Evolutionary conservation across 768 basidiomycete genomes (phyloP).

Genomic region (Lactarius sanguifluus): DNA sequence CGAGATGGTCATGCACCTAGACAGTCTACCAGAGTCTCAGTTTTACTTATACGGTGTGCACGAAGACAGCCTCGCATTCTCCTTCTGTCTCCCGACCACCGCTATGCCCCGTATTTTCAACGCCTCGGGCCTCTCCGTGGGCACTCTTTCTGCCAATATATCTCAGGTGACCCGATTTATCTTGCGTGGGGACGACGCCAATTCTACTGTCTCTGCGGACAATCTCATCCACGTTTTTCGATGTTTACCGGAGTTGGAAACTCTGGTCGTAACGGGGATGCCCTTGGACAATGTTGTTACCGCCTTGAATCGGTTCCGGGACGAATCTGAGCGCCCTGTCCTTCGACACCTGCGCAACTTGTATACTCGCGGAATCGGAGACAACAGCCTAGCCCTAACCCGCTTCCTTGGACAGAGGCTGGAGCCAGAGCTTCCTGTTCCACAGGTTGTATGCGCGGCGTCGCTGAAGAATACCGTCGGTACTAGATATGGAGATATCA

Average conservation of each 20-base stretch:
- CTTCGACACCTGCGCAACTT: slow-evolving; percentile 17
- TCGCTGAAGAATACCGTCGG: slow-evolving; percentile 16
- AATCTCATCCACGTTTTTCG: slow-evolving; percentile 21
- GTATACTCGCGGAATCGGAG: slow-evolving; percentile 22
- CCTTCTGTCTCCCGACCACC: slow-evolving; percentile 22
- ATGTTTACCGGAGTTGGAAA: slow-evolving; percentile 24
- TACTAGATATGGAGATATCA: slow-evolving; percentile 22
- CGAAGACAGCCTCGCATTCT: slow-evolving; percentile 19
- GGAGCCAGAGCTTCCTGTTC: slow-evolving; percentile 26
- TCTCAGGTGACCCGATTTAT: slow-evolving; percentile 21
- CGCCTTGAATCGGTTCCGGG: slow-evolving; percentile 20
- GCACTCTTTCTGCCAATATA: slow-evolving; percentile 18
- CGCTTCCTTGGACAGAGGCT: slow-evolving; percentile 25
- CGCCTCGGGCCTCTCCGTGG: slow-evolving; percentile 15
- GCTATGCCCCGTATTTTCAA: slow-evolving; percentile 14
- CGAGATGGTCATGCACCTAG: slow-evolving; percentile 25
- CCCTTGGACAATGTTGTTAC: slow-evolving; percentile 21
- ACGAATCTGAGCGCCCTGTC: slow-evolving; percentile 17
- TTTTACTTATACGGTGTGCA: slow-evolving; percentile 23
- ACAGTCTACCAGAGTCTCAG: slow-evolving; percentile 24
- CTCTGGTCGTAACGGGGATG: slow-evolving; percentile 23
- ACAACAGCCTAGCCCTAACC: slow-evolving; percentile 9
- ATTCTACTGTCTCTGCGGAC: slow-evolving; percentile 16
- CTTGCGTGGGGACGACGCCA: slow-evolving; percentile 22
- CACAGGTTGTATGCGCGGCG: slow-evolving; percentile 16